Percentiles rank a stretch among this genome's conserved stretches.
Conservation (phyloP, 257 asterid genomes). For the Plantago major region DNA sequence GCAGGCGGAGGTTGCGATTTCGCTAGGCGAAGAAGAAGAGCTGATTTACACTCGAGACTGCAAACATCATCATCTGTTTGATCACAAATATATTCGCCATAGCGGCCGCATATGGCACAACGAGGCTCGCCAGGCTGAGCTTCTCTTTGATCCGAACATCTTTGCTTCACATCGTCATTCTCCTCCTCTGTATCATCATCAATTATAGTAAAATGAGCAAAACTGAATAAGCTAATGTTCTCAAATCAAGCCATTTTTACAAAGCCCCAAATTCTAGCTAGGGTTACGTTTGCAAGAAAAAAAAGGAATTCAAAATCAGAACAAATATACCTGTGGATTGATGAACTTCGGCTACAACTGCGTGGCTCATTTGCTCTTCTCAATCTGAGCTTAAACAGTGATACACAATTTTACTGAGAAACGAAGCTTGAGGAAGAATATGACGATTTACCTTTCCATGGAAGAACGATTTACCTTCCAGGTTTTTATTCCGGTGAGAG, state of each 20-base stretch:
- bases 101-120: slow-evolving; percentile 77
- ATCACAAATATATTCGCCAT: slow-evolving; percentile 90
- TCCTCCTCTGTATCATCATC: slow-evolving; percentile 11
- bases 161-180: slow-evolving; percentile 57
- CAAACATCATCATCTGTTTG: slow-evolving; percentile 88
- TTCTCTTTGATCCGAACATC: slow-evolving; percentile 86
- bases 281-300: background rate
- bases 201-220: background rate
- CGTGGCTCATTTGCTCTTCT: background rate
- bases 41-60: slow-evolving; percentile 73
- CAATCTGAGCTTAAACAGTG: background rate
- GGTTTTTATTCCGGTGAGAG: too few relatives aligned
- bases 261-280: background rate
- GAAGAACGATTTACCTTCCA: too few relatives aligned
- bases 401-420: background rate
- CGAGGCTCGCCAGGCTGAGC: slow-evolving; percentile 72
- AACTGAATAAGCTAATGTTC: background rate
- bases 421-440: background rate
- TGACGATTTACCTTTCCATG: too few relatives aligned
- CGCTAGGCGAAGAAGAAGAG: slow-evolving; percentile 41
- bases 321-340: slow-evolving; percentile 4
- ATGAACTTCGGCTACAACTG: background rate
- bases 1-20: slow-evolving; percentile 28
- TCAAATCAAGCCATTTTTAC: background rate
- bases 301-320: background rate